Percentiles rank a stretch among this genome's conserved stretches.
These are phyloP conservation scores for Podospora pseudopauciseta DNA, from an alignment of 495 filamentous ascomycete genomes.

Conservation along the genomic window DNA sequence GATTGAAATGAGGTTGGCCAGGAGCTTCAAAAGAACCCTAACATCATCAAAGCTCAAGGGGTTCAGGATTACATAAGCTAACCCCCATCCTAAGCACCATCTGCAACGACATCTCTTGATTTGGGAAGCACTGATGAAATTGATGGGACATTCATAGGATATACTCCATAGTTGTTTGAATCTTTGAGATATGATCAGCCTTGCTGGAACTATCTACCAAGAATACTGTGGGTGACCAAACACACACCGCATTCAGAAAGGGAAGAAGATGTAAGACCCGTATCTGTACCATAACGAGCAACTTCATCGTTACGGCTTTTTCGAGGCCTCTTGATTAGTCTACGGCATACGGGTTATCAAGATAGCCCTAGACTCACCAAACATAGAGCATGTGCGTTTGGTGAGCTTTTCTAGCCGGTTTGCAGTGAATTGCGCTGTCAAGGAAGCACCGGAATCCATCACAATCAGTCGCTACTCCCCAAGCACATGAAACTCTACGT, in stretches of 20 bases:
- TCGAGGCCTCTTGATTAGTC: slow-evolving; percentile 60
- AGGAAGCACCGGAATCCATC: neutral
- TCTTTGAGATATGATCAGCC: neutral
- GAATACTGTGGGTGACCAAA: neutral
- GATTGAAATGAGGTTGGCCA: neutral
- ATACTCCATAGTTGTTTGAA: neutral
- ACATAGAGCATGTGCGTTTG: slow-evolving; percentile 42
- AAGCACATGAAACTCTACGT: neutral
- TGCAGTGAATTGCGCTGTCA: neutral
- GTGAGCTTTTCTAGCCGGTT: slow-evolving; percentile 48
- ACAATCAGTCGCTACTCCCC: neutral
- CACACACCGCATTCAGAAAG: neutral
- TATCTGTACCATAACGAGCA: slow-evolving; percentile 88
- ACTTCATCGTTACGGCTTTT: slow-evolving; percentile 80
- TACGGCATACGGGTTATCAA: slow-evolving; percentile 53
- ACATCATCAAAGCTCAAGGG: neutral
- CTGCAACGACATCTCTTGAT: neutral
- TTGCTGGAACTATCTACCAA: neutral
- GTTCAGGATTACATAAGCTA: slow-evolving; percentile 1
- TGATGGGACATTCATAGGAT: neutral
- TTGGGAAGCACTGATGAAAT: neutral
- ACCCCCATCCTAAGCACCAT: neutral
- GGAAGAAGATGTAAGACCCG: slow-evolving; percentile 66
- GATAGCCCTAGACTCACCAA: slow-evolving; percentile 53
- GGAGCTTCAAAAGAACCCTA: neutral